These are phyloP conservation scores for Crithidia mellificae DNA, from an alignment of 208 protist genomes.

Conservation along the genomic window DNA sequence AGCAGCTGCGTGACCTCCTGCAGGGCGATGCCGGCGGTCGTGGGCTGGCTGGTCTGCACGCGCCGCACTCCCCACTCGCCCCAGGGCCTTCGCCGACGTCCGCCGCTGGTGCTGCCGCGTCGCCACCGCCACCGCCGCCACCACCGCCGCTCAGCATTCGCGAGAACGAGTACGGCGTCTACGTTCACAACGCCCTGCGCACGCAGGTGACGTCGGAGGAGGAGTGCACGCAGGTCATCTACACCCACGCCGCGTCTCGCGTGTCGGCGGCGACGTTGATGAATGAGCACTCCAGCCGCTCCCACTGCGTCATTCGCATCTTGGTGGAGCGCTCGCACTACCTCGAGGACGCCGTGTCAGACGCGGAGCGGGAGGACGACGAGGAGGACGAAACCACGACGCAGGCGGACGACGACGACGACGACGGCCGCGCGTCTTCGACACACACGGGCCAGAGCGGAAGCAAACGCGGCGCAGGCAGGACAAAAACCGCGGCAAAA, in stretches of 20 bases:
- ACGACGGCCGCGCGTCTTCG: slow-evolving; percentile 20
- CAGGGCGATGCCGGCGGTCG: slow-evolving; percentile 14
- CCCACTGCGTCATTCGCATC: slow-evolving; percentile 96
- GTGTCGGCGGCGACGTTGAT: slow-evolving; percentile 87
- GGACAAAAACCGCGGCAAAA: slow-evolving; percentile 5
- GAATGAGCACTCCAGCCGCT: slow-evolving; percentile 94
- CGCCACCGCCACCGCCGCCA: background rate
- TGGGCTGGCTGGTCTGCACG: background rate
- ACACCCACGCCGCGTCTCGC: slow-evolving; percentile 45
- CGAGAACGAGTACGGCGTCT: slow-evolving; percentile 78
- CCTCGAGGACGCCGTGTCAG: slow-evolving; percentile 55
- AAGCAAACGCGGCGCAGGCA: background rate
- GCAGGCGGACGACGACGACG: slow-evolving; percentile 18
- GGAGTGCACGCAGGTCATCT: slow-evolving; percentile 68
- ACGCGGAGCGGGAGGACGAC: slow-evolving; percentile 24
- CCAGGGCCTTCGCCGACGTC: slow-evolving; percentile 3
- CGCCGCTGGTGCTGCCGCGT: too few species aligned
- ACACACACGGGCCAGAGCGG: slow-evolving; percentile 10
- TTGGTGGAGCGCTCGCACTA: slow-evolving; percentile 84
- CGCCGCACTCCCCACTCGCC: background rate
- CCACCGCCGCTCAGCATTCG: slow-evolving; percentile 63
- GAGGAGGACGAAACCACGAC: slow-evolving; percentile 28
- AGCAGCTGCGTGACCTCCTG: slow-evolving; percentile 83
- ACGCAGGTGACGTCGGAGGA: slow-evolving; percentile 46
- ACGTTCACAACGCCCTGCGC: slow-evolving; percentile 79